Evolutionary conservation across 2,329 filamentous ascomycete genomes (phyloP), one percentile per base, ranked within the genome.

Genomic region (Colletotrichum gloeosporioides): DNA sequence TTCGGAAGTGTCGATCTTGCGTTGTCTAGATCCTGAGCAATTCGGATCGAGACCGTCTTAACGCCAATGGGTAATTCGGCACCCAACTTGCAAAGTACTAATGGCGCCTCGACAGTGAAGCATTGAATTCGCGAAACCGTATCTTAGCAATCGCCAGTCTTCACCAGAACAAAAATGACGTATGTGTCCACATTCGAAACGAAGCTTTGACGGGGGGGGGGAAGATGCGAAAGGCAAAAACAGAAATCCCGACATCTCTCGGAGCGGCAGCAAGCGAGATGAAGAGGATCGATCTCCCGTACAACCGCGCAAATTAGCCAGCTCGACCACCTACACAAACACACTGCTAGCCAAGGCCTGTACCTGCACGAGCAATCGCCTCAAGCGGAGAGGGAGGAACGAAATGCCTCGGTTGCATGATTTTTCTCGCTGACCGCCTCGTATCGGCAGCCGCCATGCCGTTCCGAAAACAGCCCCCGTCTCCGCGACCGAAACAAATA

Each of bases 401-500:
- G 12, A 29, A 8, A n/a, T 59, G 72, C 69, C 69, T 72, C 55
- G 62, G 73, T 63, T 62, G 63, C 44, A 31, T 69, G 69, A 27
- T 53, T 66, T 44, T 29, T 25, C 18, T 32, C 39, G 29, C 36
- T 53, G 62, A 59, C 73, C 53, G 53, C 62, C 68, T 71, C 69
- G 39, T 74, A 32, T 44, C 25, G 59, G 71, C 29, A 29, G 31
- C 49, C 61, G 61, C 49, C 65, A 36, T 1, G 34, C 49, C 63
- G 69, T 69, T 76, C 70, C 70, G 70, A 76, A 76, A 73, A 44
- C 73, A 73, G 63, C 16, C 13, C 36, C 59, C 32, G 53, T 39
- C 44, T 69, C 64, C 44, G 70, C 36, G 69, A 53, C 10, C n/a
- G 44, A 53, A 7, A n/a, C n/a, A n/a, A n/a, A n/a, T n/a, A n/a